A percentile compares a stretch with the other conserved stretches of the same genome.
These are phyloP conservation scores for Geranium rotundifolium DNA, from an alignment of 345 rosid species.

Conservation along the genomic window DNA sequence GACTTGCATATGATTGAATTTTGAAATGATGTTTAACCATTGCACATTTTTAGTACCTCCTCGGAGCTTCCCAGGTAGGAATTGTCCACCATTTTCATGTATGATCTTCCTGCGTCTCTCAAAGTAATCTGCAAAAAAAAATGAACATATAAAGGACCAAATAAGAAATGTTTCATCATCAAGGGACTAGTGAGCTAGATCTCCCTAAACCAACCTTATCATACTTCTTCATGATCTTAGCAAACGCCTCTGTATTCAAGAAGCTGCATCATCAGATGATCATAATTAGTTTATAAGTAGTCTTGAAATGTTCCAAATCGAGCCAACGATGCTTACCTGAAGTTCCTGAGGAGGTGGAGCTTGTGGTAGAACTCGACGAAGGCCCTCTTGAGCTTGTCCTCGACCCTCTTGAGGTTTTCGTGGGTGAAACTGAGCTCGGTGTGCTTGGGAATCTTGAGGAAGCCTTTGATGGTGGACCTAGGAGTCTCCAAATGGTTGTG, in stretches of 20 bases:
- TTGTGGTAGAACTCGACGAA: constrained; percentile 46
- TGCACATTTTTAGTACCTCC: constrained; percentile 26
- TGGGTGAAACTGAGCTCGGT: constrained; percentile 24
- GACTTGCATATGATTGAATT: too few relatives aligned
- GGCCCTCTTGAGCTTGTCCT: constrained; percentile 31
- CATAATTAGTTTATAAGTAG: too few relatives aligned
- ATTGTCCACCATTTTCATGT: constrained; percentile 55
- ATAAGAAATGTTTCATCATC: background rate
- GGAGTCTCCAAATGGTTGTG: constrained; percentile 35
- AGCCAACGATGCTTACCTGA: constrained; percentile 21
- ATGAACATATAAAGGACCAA: background rate
- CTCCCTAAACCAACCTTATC: constrained; percentile 43
- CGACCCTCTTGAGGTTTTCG: constrained; percentile 33
- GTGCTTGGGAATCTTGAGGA: constrained; percentile 17
- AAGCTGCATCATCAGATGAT: constrained; percentile 27
- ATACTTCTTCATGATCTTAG: constrained; percentile 78
- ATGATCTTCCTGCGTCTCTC: constrained; percentile 46
- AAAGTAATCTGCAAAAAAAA: constrained; percentile 40
- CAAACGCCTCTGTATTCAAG: constrained; percentile 58
- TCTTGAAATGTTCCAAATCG: too few relatives aligned
- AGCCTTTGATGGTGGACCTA: constrained; percentile 21
- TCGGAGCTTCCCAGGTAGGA: constrained; percentile 66
- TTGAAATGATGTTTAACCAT: too few relatives aligned
- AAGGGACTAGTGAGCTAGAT: background rate
- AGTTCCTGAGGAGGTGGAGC: constrained; percentile 53